phyloP scores from a whole-genome alignment of 495 filamentous ascomycete genomes.

The Melanomma pulvis-pyrius region DNA sequence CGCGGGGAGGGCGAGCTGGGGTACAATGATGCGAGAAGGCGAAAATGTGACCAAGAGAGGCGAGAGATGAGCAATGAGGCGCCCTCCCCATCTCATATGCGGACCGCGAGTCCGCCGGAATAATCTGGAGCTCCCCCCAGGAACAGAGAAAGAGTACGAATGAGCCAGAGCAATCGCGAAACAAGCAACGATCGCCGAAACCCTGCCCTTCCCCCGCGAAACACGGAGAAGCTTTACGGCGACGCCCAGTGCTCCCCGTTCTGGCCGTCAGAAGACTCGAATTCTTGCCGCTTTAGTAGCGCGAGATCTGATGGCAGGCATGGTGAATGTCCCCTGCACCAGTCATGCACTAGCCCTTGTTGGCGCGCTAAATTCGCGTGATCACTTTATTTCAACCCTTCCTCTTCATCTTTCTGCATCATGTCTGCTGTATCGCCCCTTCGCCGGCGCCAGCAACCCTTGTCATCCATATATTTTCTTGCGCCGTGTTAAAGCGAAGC shows the following conservation, averaged over 20 bases:
- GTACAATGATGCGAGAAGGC: slow-evolving; percentile 3
- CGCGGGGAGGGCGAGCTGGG: slow-evolving; percentile 1
- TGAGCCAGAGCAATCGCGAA: slow-evolving; percentile 12
- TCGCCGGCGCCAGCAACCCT: slow-evolving; percentile 6
- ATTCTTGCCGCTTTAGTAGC: slow-evolving; percentile 25
- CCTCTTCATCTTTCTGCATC: slow-evolving; percentile 31
- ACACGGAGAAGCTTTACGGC: slow-evolving; percentile 14
- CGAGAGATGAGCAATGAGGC: slow-evolving; percentile 3
- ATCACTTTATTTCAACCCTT: slow-evolving; percentile 37
- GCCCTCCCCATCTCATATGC: slow-evolving; percentile 9
- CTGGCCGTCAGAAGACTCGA: slow-evolving; percentile 1
- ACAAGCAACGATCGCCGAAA: slow-evolving; percentile 35
- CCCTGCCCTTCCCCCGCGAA: slow-evolving; percentile 25
- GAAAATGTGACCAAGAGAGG: background rate
- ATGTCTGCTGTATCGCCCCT: slow-evolving; percentile 2
- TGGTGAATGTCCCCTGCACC: slow-evolving; percentile 1
- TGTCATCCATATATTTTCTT: background rate
- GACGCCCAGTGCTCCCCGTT: background rate
- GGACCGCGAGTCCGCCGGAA: slow-evolving; percentile 36
- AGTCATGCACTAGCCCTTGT: slow-evolving; percentile 18
- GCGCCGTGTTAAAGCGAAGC: background rate
- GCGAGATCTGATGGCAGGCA: slow-evolving; percentile 6
- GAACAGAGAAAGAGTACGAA: slow-evolving; percentile 14
- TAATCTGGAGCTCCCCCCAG: slow-evolving; percentile 10
- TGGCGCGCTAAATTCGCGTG: slow-evolving; percentile 34